These are phyloP conservation scores for Botryotinia globosa DNA, from an alignment of 2,329 filamentous ascomycete species.

Conservation along the genomic window DNA sequence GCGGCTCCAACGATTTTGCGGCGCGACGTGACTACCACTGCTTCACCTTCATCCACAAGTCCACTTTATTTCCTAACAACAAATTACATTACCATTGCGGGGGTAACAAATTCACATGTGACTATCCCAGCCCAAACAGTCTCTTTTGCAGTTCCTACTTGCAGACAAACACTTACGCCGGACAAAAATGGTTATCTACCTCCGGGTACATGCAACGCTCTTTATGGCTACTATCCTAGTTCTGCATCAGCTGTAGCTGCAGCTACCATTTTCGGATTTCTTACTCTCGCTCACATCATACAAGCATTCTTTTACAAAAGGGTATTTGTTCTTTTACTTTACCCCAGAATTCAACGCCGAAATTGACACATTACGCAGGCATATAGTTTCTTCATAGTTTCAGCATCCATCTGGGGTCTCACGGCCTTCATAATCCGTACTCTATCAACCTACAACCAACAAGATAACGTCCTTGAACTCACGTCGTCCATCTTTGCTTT, in stretches of 20 bases:
- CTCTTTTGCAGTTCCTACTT: constrained; percentile 20
- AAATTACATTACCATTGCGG: constrained; percentile 19
- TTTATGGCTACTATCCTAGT: constrained; percentile 42
- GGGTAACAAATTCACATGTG: constrained; percentile 20
- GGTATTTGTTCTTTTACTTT: background rate
- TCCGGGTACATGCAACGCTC: constrained; percentile 39
- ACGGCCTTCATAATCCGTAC: constrained; percentile 42
- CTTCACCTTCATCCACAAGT: background rate
- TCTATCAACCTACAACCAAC: constrained; percentile 42
- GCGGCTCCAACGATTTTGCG: background rate
- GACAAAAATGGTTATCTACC: constrained; percentile 32
- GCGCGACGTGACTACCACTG: background rate
- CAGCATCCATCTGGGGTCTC: constrained; percentile 45
- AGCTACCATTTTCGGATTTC: constrained; percentile 40
- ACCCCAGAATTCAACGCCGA: no score
- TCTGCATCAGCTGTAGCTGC: constrained; percentile 41
- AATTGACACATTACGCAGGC: background rate
- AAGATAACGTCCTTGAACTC: constrained; percentile 37
- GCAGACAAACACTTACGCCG: constrained; percentile 17
- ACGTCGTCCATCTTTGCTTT: constrained; percentile 45
- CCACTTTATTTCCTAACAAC: constrained; percentile 21
- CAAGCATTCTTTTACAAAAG: constrained; percentile 42
- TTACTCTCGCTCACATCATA: constrained; percentile 37
- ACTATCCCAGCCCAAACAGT: constrained; percentile 18
- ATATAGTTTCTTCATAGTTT: constrained; percentile 33